Conservation (phyloP, 345 rosid genomes). For the Eucalyptus regnans region DNA sequence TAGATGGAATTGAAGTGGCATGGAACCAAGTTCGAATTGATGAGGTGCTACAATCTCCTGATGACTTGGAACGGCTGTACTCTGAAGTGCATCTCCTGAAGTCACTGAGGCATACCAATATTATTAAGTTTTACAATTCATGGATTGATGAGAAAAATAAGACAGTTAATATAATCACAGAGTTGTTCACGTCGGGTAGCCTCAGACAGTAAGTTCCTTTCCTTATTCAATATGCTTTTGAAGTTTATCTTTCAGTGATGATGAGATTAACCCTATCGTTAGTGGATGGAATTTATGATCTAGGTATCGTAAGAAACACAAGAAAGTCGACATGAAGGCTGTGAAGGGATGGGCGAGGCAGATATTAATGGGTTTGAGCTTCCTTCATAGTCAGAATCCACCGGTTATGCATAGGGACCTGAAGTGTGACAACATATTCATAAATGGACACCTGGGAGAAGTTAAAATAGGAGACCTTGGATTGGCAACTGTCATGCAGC, state of each 20-base stretch:
- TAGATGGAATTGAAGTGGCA: constrained; percentile 95
- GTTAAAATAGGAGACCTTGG: constrained; percentile 99
- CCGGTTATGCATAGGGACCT: constrained; percentile 89
- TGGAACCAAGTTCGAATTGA: constrained; percentile 93
- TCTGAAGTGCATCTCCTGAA: constrained; percentile 88
- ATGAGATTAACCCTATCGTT: constrained; percentile 7
- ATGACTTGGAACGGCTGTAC: constrained; percentile 76
- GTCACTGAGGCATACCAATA: constrained; percentile 72
- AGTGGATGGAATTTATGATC: constrained; percentile 14
- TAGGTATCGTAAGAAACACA: constrained; percentile 89
- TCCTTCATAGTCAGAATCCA: constrained; percentile 74
- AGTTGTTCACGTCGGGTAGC: constrained; percentile 90
- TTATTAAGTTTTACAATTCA: constrained; percentile 68
- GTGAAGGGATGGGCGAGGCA: constrained; percentile 92
- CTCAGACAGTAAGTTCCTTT: constrained; percentile 68
- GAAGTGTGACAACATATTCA: constrained; percentile 91
- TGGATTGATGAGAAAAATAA: constrained; percentile 93
- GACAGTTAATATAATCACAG: constrained; percentile 89
- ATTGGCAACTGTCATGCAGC: constrained; percentile 84
- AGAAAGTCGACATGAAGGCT: constrained; percentile 72
- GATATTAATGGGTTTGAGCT: constrained; percentile 66
- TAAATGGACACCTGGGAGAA: constrained; percentile 93
- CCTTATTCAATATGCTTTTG: not conserved
- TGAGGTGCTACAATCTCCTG: constrained; percentile 82
- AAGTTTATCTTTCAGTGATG: not conserved